Evolutionary conservation across 176 grass and related monocot species (phyloP).

Genomic region (Luzula sylvatica): DNA sequence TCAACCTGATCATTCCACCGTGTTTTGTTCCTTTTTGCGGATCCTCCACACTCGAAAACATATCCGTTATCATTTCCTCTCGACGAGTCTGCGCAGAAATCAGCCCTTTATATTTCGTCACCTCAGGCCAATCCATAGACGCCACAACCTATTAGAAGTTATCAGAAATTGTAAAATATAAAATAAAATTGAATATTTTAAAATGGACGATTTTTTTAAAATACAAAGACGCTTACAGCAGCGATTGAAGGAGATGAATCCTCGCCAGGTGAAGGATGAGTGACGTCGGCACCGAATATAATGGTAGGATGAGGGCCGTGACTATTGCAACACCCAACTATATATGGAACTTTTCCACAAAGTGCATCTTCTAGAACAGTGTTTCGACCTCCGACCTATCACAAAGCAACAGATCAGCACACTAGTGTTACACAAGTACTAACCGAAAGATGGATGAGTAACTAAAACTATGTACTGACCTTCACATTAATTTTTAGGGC

Average conservation of each 20-base stretch:
- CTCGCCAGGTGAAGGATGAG: slow-evolving; percentile 54
- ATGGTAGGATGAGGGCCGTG: slow-evolving; percentile 42
- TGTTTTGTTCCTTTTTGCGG: no score
- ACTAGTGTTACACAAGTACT: no score
- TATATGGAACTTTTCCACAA: slow-evolving; percentile 25
- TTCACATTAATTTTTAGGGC: no score
- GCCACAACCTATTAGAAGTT: slow-evolving; percentile 55
- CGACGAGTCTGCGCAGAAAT: slow-evolving; percentile 34
- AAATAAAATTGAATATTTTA: not conserved
- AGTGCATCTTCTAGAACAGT: slow-evolving; percentile 30
- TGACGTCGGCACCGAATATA: slow-evolving; percentile 70
- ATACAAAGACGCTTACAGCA: slow-evolving; percentile 29
- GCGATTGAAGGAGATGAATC: slow-evolving; percentile 53
- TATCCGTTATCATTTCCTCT: slow-evolving; percentile 39
- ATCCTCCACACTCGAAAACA: slow-evolving; percentile 38
- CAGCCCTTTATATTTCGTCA: slow-evolving; percentile 49
- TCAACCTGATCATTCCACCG: not conserved
- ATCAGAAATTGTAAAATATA: not conserved
- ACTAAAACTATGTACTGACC: no score
- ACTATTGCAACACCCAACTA: no score
- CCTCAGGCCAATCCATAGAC: slow-evolving; percentile 62
- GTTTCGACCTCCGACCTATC: slow-evolving; percentile 67
- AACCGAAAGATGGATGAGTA: no score
- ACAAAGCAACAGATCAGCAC: no score
- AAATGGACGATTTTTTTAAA: not conserved